Conservation (phyloP, 1,284 basidiomycete species). For the Trametes pubescens region DNA sequence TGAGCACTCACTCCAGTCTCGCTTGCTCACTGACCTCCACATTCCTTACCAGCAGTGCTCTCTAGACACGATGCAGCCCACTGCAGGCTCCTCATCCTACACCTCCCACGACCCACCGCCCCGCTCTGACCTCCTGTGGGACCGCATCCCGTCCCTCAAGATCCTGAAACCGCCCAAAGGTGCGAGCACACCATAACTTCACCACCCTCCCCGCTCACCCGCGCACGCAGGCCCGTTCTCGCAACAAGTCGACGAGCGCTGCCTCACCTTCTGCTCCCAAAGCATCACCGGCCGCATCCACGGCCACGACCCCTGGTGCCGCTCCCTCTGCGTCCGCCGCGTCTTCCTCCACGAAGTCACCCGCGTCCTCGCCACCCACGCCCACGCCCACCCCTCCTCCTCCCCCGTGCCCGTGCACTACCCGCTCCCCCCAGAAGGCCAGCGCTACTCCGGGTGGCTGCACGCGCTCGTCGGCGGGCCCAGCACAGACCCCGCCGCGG, state of each 20-base stretch:
- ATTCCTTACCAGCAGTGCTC: neutral
- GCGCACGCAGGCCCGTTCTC: constrained; percentile 58
- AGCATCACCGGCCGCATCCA: constrained; percentile 64
- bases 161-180: constrained; percentile 40
- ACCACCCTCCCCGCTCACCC: neutral
- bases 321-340: constrained; percentile 73
- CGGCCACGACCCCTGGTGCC: constrained; percentile 64
- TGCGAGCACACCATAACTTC: constrained; percentile 10
- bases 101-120: constrained; percentile 23
- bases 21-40: neutral
- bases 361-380: constrained; percentile 54
- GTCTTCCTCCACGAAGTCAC: constrained; percentile 77
- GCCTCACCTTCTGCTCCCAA: constrained; percentile 77
- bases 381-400: constrained; percentile 28
- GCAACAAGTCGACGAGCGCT: constrained; percentile 72
- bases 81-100: constrained; percentile 21
- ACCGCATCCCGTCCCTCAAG: constrained; percentile 39
- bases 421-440: constrained; percentile 70
- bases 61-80: constrained; percentile 15
- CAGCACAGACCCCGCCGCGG: constrained; percentile 38
- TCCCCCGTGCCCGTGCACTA: constrained; percentile 54
- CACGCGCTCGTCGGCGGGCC: constrained; percentile 28
- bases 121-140: constrained; percentile 34
- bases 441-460: constrained; percentile 44
- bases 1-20: too few species aligned